Evolutionary conservation across 2,329 filamentous ascomycete species (phyloP), one percentile per base, ranked within the genome.

Genomic region (Xylaria sp.): DNA sequence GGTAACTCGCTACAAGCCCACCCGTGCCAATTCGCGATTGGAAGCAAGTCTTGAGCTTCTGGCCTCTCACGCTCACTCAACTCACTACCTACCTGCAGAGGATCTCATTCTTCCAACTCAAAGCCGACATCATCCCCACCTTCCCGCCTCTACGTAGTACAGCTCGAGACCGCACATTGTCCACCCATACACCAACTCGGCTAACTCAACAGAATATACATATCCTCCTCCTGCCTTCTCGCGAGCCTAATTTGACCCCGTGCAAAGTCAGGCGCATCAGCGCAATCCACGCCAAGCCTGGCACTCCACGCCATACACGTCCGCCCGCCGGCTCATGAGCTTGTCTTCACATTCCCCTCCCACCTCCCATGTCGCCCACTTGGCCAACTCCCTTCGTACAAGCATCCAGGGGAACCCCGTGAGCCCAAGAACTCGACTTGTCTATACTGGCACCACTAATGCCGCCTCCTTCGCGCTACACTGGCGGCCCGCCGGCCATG

Each of bases 391-490:
- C 58, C 21, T 35, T 25, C 37, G 57, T 63, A 59, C 56, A 43
- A 46, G 23, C 45, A 63, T 57, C 60, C 21, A 65, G 61, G 60
- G 65, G 63, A 59, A 68, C 56, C 38, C 57, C 61, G 54, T 66
- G 63, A 67, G 53, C 43, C 23, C 17, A 51, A 61, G 45, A 31
- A 9, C 9, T 9, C 28, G 54, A 33, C 53, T 51, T 9, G 19
- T 40, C 3, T 63, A 60, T 45, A 62, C 57, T 57, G 55, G 57
- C 61, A 65, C 60, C 65, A 52, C 54, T 61, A 65, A 72, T 75
- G 74, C 70, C 74, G 78, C 78, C 78, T 65, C 74, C 79, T 67
- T 73, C 75, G 63, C 77, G 82, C 75, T 83, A 82, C 74, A 78
- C 78, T 68, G 78, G 74, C 71, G 81, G 80, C 68, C 81, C 80